A percentile compares a stretch with the other conserved stretches of the same genome.
These are phyloP conservation scores for Pythium aquatile DNA, from an alignment of 352 stramenopile genomes.

Conservation along the genomic window DNA sequence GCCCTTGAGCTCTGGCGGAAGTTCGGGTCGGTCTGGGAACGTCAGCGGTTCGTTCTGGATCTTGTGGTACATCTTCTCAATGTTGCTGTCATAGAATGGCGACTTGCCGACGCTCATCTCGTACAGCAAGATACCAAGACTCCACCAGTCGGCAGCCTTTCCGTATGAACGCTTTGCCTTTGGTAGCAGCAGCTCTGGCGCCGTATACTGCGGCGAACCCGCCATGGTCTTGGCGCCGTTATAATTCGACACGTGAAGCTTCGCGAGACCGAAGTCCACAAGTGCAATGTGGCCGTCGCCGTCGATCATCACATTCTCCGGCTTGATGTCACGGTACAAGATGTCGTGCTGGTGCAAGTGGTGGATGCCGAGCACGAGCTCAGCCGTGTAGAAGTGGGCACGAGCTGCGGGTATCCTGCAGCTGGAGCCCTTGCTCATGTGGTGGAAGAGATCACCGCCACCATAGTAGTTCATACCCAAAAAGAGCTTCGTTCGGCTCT, in stretches of 20 bases:
- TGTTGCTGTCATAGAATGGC: conserved; percentile 93
- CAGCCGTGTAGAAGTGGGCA: conserved; percentile 92
- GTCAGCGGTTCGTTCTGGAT: conserved; percentile 86
- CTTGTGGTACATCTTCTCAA: conserved; percentile 93
- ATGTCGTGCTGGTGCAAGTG: conserved; percentile 94
- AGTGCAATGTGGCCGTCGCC: conserved; percentile 94
- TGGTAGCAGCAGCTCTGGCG: conserved; percentile 76
- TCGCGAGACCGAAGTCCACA: conserved; percentile 94
- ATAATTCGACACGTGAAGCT: conserved; percentile 90
- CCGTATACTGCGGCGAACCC: conserved; percentile 85
- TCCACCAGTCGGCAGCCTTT: conserved; percentile 89
- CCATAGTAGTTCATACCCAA: conserved; percentile 89
- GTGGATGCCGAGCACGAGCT: conserved; percentile 91
- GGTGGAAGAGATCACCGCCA: conserved; percentile 84
- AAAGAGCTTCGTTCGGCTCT: conserved; percentile 85
- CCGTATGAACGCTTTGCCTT: conserved; percentile 88
- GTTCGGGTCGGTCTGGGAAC: conserved; percentile 74
- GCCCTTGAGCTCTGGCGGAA: conserved; percentile 73
- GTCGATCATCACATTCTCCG: conserved; percentile 96
- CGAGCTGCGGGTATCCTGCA: conserved; percentile 80
- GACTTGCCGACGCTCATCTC: conserved; percentile 93
- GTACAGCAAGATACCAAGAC: conserved; percentile 89
- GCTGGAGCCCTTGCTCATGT: conserved; percentile 89
- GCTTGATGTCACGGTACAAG: conserved; percentile 96
- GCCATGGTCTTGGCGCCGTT: conserved; percentile 89